Conservation (phyloP, 768 basidiomycete genomes). For the Hirschioporus abietinus region DNA sequence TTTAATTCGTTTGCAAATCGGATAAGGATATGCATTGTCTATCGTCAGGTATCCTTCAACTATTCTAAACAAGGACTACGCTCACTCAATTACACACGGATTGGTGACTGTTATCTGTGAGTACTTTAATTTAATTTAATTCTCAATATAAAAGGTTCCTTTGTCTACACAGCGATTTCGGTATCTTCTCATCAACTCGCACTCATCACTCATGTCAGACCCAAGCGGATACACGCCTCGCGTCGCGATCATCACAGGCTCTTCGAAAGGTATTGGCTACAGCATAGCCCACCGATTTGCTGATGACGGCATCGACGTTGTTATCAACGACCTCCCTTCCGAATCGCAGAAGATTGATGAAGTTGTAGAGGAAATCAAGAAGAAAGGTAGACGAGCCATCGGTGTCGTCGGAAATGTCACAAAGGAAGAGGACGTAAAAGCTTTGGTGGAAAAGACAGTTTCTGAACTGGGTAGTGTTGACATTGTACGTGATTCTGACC, state of each 20-base stretch:
- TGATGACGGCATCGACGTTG: conserved; percentile 15
- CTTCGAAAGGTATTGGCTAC: conserved; percentile 15
- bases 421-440: conserved; percentile 26
- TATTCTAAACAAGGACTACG: no score
- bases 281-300: conserved; percentile 17
- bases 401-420: conserved; percentile 22
- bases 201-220: background rate
- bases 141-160: background rate
- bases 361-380: conserved; percentile 22
- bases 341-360: conserved; percentile 8
- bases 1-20: no score
- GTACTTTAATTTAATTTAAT: background rate
- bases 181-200: background rate
- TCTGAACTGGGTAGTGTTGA: conserved; percentile 25
- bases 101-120: background rate
- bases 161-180: background rate
- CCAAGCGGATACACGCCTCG: conserved; percentile 6
- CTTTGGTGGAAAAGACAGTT: conserved; percentile 22
- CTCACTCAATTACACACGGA: no score
- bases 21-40: no score
- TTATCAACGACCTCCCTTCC: conserved; percentile 13
- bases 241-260: conserved; percentile 15
- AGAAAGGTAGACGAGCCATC: conserved; percentile 1
- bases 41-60: no score
- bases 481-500: conserved; percentile 26